phyloP scores from a whole-genome alignment of 495 filamentous ascomycete genomes.

The Acidomyces sp. region DNA sequence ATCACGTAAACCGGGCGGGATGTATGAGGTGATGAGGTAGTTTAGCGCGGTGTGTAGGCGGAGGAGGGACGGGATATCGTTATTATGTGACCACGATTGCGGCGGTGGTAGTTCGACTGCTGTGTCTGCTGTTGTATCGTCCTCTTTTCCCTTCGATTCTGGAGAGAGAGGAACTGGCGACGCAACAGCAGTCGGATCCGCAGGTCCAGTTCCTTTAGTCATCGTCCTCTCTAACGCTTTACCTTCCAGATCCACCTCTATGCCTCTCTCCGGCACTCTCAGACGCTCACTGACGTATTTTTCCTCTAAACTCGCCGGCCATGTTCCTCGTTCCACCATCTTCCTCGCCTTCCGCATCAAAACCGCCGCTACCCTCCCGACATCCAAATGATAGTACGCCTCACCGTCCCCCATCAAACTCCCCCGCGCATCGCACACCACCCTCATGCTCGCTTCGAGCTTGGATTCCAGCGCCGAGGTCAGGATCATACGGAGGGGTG shows the following conservation, averaged over 20 bases:
- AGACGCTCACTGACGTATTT: conserved; percentile 65
- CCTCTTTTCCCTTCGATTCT: too few relatives aligned
- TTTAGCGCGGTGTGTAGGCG: conserved; percentile 59
- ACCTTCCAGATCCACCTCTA: too few relatives aligned
- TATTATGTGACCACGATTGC: too few relatives aligned
- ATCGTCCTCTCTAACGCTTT: too few relatives aligned
- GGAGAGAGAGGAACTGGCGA: too few relatives aligned
- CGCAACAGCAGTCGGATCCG: too few relatives aligned
- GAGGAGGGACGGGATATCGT: conserved; percentile 42
- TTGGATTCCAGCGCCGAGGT: conserved; percentile 28
- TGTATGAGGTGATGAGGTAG: conserved; percentile 65
- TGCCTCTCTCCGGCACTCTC: conserved; percentile 58
- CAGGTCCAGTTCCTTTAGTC: too few relatives aligned
- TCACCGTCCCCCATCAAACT: conserved; percentile 49
- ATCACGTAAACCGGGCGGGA: conserved; percentile 40
- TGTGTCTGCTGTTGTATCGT: too few relatives aligned
- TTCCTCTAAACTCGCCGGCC: conserved; percentile 77
- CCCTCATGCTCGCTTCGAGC: conserved; percentile 39
- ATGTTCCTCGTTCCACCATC: conserved; percentile 47
- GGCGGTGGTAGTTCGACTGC: too few relatives aligned
- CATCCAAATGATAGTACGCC: conserved; percentile 62
- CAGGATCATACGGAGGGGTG: conserved; percentile 1
- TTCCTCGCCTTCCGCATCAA: conserved; percentile 57
- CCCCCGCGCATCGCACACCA: conserved; percentile 50
- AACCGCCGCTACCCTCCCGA: conserved; percentile 52